Evolutionary conservation across 2,329 filamentous ascomycete genomes (phyloP).

Genomic region (Fusarium torulosum): DNA sequence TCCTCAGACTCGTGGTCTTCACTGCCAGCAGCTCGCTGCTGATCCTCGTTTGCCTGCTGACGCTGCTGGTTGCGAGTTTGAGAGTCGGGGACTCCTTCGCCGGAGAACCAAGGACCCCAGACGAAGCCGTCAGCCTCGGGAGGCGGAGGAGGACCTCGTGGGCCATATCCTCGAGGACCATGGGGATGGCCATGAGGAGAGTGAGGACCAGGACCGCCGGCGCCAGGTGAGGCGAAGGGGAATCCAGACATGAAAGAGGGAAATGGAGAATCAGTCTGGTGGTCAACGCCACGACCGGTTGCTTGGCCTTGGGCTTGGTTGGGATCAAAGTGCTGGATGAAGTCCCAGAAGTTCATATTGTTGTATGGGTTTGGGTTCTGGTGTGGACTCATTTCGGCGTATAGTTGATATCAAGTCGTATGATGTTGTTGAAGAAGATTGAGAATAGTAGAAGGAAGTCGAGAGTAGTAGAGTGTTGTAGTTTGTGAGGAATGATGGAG

Average conservation of each 20-base stretch:
- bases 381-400: constrained; percentile 42
- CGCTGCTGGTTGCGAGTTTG: constrained; percentile 36
- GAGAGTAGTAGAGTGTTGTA: constrained; percentile 1
- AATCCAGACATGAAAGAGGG: constrained; percentile 51
- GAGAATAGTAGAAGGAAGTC: constrained; percentile 6
- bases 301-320: constrained; percentile 27
- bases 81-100: constrained; percentile 44
- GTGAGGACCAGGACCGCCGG: constrained; percentile 13
- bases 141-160: constrained; percentile 38
- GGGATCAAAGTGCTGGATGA: constrained; percentile 53
- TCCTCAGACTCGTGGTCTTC: constrained; percentile 55
- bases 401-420: neutral
- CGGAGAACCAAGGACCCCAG: constrained; percentile 44
- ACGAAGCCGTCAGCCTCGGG: constrained; percentile 44
- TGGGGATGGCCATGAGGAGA: constrained; percentile 27
- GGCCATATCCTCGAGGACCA: constrained; percentile 22
- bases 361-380: constrained; percentile 43
- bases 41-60: constrained; percentile 31
- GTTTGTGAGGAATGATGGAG: constrained; percentile 20
- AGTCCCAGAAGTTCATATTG: constrained; percentile 52
- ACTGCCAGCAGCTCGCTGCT: constrained; percentile 42
- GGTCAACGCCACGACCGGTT: constrained; percentile 56
- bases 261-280: constrained; percentile 47
- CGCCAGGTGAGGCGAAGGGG: constrained; percentile 49
- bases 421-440: neutral